A percentile compares a stretch with the other conserved stretches of the same genome.
These are phyloP conservation scores for Tolypocladium cylindrosporum DNA, from an alignment of 2,329 filamentous ascomycete species.

Conservation along the genomic window DNA sequence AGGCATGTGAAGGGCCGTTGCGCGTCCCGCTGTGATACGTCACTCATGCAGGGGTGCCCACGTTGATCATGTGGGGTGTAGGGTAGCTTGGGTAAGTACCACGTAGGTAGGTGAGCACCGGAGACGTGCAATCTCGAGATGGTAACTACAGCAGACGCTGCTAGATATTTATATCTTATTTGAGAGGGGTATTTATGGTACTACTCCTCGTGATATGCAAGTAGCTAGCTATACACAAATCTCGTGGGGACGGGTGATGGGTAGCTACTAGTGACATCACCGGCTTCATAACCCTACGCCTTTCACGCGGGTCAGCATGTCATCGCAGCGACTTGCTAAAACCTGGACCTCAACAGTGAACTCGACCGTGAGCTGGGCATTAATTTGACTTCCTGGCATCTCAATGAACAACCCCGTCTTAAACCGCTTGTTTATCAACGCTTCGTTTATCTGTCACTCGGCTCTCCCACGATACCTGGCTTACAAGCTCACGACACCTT, in stretches of 20 bases:
- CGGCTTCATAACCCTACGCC: background rate
- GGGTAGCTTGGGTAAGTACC: background rate
- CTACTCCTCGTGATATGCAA: too few relatives aligned
- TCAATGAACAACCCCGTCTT: too few relatives aligned
- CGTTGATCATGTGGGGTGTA: background rate
- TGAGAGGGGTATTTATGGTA: background rate
- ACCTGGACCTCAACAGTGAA: too few relatives aligned
- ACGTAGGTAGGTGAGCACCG: background rate
- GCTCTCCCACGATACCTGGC: background rate
- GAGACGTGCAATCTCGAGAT: background rate
- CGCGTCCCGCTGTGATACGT: background rate
- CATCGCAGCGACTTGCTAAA: background rate
- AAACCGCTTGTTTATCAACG: background rate
- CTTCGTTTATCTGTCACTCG: background rate
- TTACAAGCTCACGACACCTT: background rate
- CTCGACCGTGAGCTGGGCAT: background rate
- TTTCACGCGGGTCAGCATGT: background rate
- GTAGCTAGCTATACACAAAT: too few relatives aligned
- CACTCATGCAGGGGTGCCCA: background rate
- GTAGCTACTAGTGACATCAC: background rate
- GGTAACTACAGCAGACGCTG: background rate
- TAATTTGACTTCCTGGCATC: background rate
- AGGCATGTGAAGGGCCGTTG: background rate
- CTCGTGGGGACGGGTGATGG: background rate
- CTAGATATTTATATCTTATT: background rate